Evolutionary conservation across 129 eudicot species (phyloP), one percentile per base, ranked within the genome.

Genomic region (Erigeron canadensis): DNA sequence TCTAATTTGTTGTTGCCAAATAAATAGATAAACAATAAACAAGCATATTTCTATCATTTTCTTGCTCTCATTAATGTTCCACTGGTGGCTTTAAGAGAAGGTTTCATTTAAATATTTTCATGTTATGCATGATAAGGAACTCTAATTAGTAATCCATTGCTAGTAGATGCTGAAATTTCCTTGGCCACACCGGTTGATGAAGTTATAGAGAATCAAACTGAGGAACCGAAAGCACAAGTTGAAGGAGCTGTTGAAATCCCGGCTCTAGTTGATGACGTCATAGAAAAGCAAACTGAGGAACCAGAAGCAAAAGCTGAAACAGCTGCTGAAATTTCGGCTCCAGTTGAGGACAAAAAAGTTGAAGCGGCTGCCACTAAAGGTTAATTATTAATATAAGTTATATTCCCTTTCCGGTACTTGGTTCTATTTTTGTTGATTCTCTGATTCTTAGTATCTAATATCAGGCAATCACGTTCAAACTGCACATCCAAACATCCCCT

Each of bases 181-280:
- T 28, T 53, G 21, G 75, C 57, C 23, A 62, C 50, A 34, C 42
- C 40, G 45, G 70, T 65, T 41, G 65, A 0, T 53, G 91, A 79
- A 59, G 83, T 67, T 19, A 22, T 71, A 12, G 84, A 81, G 67
- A 73, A 69, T 59, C 73, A 75, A 64, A 57, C 12, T 61, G 83
- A 67, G 12, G 73, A 41, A 58, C 17, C 65, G 13, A 51, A 13
- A 38, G 68, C 65, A 64, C 58, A 62, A 43, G 86, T 57, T 39
- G 79, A 66, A 77, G 79, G 47, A 13, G 73, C 65, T 17, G 63
- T 55, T 5, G 79, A 63, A 16, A 53, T 34, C 34, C 10, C 16
- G 67, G 16, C 45, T 71, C 77, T 79, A 16, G 72, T 73, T 57
- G 85, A 76, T 43, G 81, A 23, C 1, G 34, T 23, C 34, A 23